Base-by-base conservation (phyloP, 805 yeast species). In the Nakazawaea wyomingensis region DNA sequence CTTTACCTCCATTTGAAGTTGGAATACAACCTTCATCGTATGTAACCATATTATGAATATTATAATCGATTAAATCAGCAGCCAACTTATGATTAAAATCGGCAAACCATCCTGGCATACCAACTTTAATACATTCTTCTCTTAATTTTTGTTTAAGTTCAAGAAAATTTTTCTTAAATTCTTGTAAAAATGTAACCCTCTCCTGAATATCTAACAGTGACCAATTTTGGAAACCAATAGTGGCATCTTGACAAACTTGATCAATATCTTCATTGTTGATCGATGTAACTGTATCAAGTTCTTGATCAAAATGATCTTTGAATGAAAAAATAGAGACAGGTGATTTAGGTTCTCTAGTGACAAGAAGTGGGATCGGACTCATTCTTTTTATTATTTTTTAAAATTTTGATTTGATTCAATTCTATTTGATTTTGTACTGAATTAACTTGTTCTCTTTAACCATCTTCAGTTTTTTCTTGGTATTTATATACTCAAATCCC, bases 71-170 rank as follows among this genome's bases (percentile, higher is more conserved):
- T 33, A 61, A 63, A 4, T 48, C 52, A n/a, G 62, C 48, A 5
- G 66, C 45, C 4, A 55, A 62, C 9, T 47, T 48, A 10, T 59
- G 56, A 42, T 65, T 66, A 49, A 66, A 56, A 5, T 53, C 60
- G n/a, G 65, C 57, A 54, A 65, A 62, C 69, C 68, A 63, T 3
- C 26, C 22, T 1, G 71, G 61, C 2, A 58, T 45, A 0, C 74
- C 73, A n/a, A 63, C 61, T n/a, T 61, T 61, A 19, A 33, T 14
- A 39, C 61, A 67, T 11, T 57, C 54, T 13, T 47, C 33, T 6
- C 48, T 43, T 8, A 57, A 20, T 16, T 54, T 49, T 8, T 50
- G 44, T 42, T 51, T 50, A 11, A 19, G 4, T 1, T 22, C 21
- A 6, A 20, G 4, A 9, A 57, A 34, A 18, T 49, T 48, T 1